A percentile compares a stretch with the other conserved stretches of the same genome.
Evolutionary conservation across 2,329 filamentous ascomycete genomes (phyloP).

Genomic region (Calonectria honghensis): DNA sequence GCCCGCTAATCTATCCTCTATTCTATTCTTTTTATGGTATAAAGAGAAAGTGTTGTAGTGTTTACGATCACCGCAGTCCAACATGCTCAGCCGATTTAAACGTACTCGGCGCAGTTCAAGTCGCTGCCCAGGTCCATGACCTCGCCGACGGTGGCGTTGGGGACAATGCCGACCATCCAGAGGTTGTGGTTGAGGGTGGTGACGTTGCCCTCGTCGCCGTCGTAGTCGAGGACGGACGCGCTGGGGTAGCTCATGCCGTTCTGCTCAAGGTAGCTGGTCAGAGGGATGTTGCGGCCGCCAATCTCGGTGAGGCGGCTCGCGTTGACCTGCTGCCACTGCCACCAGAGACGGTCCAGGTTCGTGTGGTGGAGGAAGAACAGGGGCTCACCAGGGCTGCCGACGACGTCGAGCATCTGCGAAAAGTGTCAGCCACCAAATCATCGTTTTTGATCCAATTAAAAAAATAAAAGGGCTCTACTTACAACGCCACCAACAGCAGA

Average conservation of each 20-base stretch:
- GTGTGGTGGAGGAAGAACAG: constrained; percentile 43
- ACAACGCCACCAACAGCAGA: constrained; percentile 37
- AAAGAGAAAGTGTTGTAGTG: not conserved
- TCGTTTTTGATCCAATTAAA: not conserved
- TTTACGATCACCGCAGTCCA: not conserved
- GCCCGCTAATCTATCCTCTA: not conserved
- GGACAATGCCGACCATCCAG: constrained; percentile 33
- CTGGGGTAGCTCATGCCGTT: constrained; percentile 34
- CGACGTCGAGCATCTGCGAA: constrained; percentile 34
- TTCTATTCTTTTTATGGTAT: not conserved
- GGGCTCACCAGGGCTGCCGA: constrained; percentile 39
- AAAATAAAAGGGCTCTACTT: constrained; percentile 12
- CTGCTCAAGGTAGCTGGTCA: constrained; percentile 20
- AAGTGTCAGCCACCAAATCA: not conserved
- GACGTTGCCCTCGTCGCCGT: constrained; percentile 37
- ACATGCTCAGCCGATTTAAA: constrained; percentile 15
- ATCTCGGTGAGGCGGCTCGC: constrained; percentile 43
- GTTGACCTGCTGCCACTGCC: constrained; percentile 46
- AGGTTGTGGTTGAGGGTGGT: constrained; percentile 45
- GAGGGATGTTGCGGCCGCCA: constrained; percentile 56
- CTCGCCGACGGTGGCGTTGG: constrained; percentile 53
- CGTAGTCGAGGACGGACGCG: constrained; percentile 30
- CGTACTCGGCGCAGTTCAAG: constrained; percentile 46
- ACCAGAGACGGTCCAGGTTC: constrained; percentile 45
- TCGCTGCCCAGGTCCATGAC: constrained; percentile 48